These are phyloP conservation scores for Brassica hybrid DNA, from an alignment of 441 rosid species.

Conservation along the genomic window DNA sequence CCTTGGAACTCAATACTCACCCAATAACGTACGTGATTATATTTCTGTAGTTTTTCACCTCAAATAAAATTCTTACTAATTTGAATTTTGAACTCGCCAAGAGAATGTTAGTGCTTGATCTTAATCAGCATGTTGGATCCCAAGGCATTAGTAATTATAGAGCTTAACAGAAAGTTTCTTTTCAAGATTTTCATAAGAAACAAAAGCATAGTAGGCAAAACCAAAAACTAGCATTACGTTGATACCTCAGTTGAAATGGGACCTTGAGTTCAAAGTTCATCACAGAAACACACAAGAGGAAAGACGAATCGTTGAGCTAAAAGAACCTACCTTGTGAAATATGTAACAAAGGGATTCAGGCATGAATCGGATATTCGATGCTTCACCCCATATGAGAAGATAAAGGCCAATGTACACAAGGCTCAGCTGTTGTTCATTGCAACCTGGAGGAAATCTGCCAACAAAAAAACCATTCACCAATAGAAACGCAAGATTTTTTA, in stretches of 20 bases:
- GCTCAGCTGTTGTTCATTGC: slow-evolving; percentile 62
- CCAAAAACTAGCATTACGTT: not conserved
- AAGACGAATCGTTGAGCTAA: slow-evolving; percentile 7
- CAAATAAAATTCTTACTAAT: not conserved
- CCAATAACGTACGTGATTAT: not conserved
- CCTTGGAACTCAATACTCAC: not conserved
- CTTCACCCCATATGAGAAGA: slow-evolving; percentile 99
- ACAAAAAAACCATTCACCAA: slow-evolving; percentile 39
- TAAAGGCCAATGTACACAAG: slow-evolving; percentile 87
- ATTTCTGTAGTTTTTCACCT: not conserved
- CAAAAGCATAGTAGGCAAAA: slow-evolving; percentile 1
- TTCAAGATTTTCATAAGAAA: slow-evolving; percentile 3
- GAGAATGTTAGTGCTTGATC: not conserved
- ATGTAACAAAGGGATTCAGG: slow-evolving; percentile 99
- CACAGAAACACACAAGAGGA: slow-evolving; percentile 28
- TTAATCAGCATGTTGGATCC: slow-evolving; percentile 2
- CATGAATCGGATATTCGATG: slow-evolving; percentile 98
- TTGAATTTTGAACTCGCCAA: not conserved
- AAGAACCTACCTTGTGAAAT: slow-evolving; percentile 77
- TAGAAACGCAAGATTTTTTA: not conserved
- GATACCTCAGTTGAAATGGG: not conserved
- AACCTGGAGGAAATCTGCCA: slow-evolving; percentile 62
- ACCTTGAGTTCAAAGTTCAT: slow-evolving; percentile 14
- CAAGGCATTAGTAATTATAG: slow-evolving; percentile 1
- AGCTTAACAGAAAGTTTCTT: not conserved